phyloP scores from a whole-genome alignment of 345 rosid species.

The Gossypium herbaceum region DNA sequence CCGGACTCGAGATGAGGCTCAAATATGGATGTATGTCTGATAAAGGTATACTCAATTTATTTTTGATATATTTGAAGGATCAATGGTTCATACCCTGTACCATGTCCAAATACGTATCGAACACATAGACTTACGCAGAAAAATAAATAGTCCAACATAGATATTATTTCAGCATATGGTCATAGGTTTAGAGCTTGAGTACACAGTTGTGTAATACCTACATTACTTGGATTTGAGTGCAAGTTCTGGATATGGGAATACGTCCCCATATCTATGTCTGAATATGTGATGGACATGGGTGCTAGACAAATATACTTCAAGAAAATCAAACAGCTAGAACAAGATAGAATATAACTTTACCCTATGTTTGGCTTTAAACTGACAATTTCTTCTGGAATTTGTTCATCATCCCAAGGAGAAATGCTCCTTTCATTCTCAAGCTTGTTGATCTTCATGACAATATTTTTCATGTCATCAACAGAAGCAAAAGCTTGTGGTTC shows the following conservation, averaged over 20 bases:
- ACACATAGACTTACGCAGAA: too few species aligned
- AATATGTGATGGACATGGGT: not conserved
- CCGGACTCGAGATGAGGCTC: not conserved
- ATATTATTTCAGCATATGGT: not conserved
- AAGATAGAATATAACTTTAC: slow-evolving; percentile 36
- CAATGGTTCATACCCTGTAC: too few species aligned
- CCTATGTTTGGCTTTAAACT: slow-evolving; percentile 65
- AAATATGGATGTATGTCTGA: too few species aligned
- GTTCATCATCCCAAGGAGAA: slow-evolving; percentile 84
- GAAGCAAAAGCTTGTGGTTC: slow-evolving; percentile 71
- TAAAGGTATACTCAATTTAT: too few species aligned
- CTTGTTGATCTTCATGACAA: slow-evolving; percentile 47
- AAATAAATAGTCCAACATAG: too few species aligned
- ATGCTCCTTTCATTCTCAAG: slow-evolving; percentile 58
- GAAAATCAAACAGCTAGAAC: slow-evolving; percentile 1
- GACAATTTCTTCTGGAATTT: slow-evolving; percentile 81
- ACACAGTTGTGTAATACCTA: slow-evolving; percentile 17
- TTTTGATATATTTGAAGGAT: too few species aligned
- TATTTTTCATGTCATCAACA: slow-evolving; percentile 55
- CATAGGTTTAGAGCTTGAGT: not conserved
- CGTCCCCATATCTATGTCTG: not conserved
- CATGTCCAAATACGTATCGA: too few species aligned
- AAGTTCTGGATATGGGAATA: not conserved
- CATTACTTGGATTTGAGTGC: too few species aligned
- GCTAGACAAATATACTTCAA: not conserved